Percentiles rank a stretch among this genome's conserved stretches.
Conservation (phyloP, 768 basidiomycete genomes). For the Dentipellis fragilis region DNA sequence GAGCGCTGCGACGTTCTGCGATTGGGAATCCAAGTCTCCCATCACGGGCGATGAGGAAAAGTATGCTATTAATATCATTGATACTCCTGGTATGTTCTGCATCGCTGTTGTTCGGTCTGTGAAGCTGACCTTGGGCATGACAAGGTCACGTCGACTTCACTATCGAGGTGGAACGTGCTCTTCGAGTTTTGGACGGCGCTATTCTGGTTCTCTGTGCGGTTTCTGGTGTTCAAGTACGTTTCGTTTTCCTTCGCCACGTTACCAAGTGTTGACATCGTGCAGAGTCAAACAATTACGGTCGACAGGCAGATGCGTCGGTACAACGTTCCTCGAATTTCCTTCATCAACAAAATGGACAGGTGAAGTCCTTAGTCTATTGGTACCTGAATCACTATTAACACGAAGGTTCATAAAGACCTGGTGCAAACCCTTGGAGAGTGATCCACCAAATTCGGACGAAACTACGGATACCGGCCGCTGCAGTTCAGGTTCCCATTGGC, state of each 20-base stretch:
- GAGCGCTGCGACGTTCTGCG: conserved; percentile 96
- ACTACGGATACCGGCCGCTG: conserved; percentile 86
- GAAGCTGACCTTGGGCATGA: conserved; percentile 1
- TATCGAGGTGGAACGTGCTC: conserved; percentile 95
- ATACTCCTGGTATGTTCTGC: conserved; percentile 71
- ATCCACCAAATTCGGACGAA: conserved; percentile 87
- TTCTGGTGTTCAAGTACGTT: conserved; percentile 79
- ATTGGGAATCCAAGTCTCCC: conserved; percentile 75
- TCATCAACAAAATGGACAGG: conserved; percentile 99
- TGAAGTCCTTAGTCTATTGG: conserved; percentile 18
- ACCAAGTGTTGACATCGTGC: conserved; percentile 3
- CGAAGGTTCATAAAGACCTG: conserved; percentile 50
- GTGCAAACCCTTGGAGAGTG: conserved; percentile 95
- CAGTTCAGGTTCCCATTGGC: conserved; percentile 94
- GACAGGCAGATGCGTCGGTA: conserved; percentile 99
- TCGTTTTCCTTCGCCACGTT: neutral
- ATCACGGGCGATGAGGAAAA: conserved; percentile 58
- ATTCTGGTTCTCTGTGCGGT: conserved; percentile 95
- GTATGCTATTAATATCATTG: conserved; percentile 95
- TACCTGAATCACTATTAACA: neutral
- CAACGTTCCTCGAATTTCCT: conserved; percentile 89
- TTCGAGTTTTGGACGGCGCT: conserved; percentile 94
- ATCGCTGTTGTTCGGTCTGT: neutral
- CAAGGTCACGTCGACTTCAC: conserved; percentile 98
- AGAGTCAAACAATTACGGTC: conserved; percentile 98